phyloP scores from a whole-genome alignment of 208 protist species.

The Trypanosoma cruzi region DNA sequence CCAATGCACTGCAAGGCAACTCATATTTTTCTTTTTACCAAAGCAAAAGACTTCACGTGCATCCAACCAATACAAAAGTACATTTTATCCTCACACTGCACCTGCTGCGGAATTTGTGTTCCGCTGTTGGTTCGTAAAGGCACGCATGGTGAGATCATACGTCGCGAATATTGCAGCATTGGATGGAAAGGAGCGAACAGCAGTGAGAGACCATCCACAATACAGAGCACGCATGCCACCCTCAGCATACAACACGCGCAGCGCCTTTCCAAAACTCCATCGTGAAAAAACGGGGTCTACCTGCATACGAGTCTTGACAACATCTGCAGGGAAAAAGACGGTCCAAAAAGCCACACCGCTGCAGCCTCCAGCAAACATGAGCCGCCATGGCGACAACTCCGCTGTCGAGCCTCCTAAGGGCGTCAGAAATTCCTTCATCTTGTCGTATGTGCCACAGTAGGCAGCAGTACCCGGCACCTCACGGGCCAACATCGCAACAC shows the following conservation, averaged over 20 bases:
- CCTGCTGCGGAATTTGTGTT: background rate
- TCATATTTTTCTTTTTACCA: too few species aligned
- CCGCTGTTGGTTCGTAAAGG: background rate
- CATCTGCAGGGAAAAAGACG: constrained; percentile 84
- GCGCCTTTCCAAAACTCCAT: constrained; percentile 32
- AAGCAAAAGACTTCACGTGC: too few species aligned
- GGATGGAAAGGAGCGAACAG: constrained; percentile 79
- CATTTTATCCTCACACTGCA: too few species aligned
- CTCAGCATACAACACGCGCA: constrained; percentile 52
- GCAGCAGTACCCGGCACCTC: constrained; percentile 84
- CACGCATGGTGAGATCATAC: constrained; percentile 36
- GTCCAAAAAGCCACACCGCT: constrained; percentile 87
- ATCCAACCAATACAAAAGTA: too few species aligned
- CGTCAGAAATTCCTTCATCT: constrained; percentile 59
- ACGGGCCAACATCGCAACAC: constrained; percentile 60
- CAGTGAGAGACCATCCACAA: constrained; percentile 74
- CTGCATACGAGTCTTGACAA: constrained; percentile 89
- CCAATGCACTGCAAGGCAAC: too few species aligned
- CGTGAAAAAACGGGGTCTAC: constrained; percentile 47
- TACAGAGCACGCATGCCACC: constrained; percentile 71
- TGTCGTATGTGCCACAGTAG: constrained; percentile 87
- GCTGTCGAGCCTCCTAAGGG: constrained; percentile 31
- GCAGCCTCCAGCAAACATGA: constrained; percentile 76
- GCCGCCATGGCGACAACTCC: constrained; percentile 45
- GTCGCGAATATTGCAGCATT: constrained; percentile 80